Conservation (phyloP, 495 filamentous ascomycete species). For the Penicillium tannophilum region DNA sequence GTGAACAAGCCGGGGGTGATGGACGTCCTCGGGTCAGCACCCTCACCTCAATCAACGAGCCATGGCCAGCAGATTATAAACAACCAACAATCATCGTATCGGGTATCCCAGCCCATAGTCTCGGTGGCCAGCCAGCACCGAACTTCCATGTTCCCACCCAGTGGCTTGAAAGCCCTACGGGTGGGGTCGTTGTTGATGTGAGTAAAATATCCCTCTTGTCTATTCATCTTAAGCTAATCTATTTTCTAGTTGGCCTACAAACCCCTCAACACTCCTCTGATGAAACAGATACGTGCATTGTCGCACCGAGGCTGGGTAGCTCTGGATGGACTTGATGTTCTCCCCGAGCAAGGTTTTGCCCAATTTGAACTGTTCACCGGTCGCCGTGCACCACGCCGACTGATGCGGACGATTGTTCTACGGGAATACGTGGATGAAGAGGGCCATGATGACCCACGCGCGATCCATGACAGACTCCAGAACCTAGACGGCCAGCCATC, state of each 20-base stretch:
- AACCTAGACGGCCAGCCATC: conserved; percentile 42
- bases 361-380: conserved; percentile 83
- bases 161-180: conserved; percentile 76
- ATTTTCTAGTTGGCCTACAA: conserved; percentile 64
- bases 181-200: conserved; percentile 76
- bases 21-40: conserved; percentile 52
- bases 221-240: conserved; percentile 3
- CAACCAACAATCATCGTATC: conserved; percentile 74
- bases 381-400: conserved; percentile 66
- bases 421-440: conserved; percentile 45
- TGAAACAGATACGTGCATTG: conserved; percentile 61
- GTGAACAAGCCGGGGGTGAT: conserved; percentile 18
- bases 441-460: conserved; percentile 35
- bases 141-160: conserved; percentile 69
- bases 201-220: conserved; percentile 21
- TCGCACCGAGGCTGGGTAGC: conserved; percentile 69
- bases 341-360: conserved; percentile 78
- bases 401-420: conserved; percentile 59
- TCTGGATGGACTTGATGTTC: conserved; percentile 74
- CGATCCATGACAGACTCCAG: conserved; percentile 37
- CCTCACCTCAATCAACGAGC: conserved; percentile 53
- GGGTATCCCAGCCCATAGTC: conserved; percentile 69
- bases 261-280: conserved; percentile 69
- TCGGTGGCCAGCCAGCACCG: conserved; percentile 61
- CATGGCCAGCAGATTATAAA: conserved; percentile 65